These are phyloP conservation scores for Lactarius hatsudake DNA, from an alignment of 768 basidiomycete species.

Conservation along the genomic window DNA sequence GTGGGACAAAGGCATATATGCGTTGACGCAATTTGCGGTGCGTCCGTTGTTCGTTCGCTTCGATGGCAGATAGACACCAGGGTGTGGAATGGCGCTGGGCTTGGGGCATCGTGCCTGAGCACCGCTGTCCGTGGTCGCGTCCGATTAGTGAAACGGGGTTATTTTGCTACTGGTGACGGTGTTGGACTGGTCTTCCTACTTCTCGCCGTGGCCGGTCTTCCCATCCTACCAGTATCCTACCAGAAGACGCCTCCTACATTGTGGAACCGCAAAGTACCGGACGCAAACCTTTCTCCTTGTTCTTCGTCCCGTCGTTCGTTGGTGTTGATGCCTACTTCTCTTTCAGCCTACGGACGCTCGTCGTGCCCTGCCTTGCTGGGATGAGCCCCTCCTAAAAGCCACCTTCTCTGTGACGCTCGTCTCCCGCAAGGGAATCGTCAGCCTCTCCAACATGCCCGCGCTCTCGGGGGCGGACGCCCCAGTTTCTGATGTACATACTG, in stretches of 20 bases:
- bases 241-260: neutral
- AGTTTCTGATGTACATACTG: conserved; percentile 33
- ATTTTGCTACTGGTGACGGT: neutral
- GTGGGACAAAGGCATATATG: conserved; percentile 66
- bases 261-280: neutral
- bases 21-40: conserved; percentile 89
- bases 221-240: neutral
- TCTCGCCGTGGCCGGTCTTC: too few relatives aligned
- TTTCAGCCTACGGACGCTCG: conserved; percentile 82
- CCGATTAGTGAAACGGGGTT: neutral
- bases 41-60: neutral
- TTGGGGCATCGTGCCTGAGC: neutral
- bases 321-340: neutral
- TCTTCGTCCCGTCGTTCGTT: neutral
- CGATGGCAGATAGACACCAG: neutral
- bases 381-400: conserved; percentile 88
- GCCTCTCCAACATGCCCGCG: conserved; percentile 85
- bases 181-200: neutral
- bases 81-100: neutral
- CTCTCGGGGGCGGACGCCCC: conserved; percentile 52
- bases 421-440: conserved; percentile 71
- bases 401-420: conserved; percentile 76
- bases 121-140: neutral
- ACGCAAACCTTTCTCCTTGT: neutral
- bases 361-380: conserved; percentile 85